Base-by-base conservation (phyloP, 208 protist species). In the Leishmania amazonensis region DNA sequence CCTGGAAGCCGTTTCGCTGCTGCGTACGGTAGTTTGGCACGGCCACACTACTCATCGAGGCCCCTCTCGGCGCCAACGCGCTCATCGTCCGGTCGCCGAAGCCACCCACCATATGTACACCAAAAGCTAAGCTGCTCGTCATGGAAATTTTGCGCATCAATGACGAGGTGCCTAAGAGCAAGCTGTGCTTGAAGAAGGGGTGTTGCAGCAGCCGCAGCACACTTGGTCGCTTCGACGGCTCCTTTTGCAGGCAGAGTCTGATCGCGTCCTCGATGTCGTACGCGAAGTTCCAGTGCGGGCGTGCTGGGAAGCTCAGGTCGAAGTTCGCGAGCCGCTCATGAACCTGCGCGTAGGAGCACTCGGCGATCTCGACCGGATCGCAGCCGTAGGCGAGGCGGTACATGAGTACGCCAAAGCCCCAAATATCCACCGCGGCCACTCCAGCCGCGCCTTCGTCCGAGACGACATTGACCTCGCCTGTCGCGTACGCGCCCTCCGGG, bases 401-500 rank as follows among this genome's bases (percentile, higher is more conserved):
- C 91, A 97, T 93, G 62, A 97, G 84, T 11, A 95, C 71, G 45
- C 94, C 94, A 76, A 95, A 93, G 38, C 92, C 91, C 93, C 94
- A 97, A 1, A 94, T 86, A 77, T 97, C 94, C 57, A 94, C 90
- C 85, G 90, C 93, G 2, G 81, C 78, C 24, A 81, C 49, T 31
- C 79, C 79, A 3, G 76, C 60, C 51, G 72, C 79, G 35, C 79
- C 79, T 21, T 74, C 79, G 17, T 74, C 70, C 13, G 74, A 77
- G 24, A 86, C 79, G 28, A 49, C 64, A 54, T 83, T 79, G 47
- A 82, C 51, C 51, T 83, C 75, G 31, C 83, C 79, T 6, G 51
- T 51, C 15, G 87, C 86, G 85, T 94, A 93, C 8, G 81, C 80
- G 31, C 89, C 83, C 3, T 85, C 35, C 28, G 70, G 47, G 76